phyloP scores from a whole-genome alignment of 2,329 filamentous ascomycete species.

The Aspergillus piperis region DNA sequence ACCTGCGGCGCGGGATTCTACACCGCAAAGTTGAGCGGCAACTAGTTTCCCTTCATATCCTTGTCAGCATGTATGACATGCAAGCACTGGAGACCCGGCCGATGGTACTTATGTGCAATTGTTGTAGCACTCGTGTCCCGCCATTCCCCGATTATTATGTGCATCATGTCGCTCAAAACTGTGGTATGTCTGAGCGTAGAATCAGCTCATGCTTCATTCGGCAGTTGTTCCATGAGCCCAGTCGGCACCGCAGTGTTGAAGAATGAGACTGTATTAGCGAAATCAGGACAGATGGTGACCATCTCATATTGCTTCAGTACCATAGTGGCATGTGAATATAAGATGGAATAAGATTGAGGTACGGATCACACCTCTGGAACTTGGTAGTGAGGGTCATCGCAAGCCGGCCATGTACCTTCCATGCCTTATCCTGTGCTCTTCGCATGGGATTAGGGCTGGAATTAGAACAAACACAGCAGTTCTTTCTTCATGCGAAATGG shows the following conservation, averaged over 20 bases:
- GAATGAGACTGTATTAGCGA: neutral
- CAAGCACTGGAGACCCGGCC: neutral
- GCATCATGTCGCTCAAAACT: neutral
- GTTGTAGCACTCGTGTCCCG: slow-evolving; percentile 1
- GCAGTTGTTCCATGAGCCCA: neutral
- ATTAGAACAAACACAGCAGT: neutral
- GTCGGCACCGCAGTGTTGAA: neutral
- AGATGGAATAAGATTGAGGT: slow-evolving; percentile 2
- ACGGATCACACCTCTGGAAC: neutral
- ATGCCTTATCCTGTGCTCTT: neutral
- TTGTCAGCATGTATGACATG: slow-evolving; percentile 10
- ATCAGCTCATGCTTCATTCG: neutral
- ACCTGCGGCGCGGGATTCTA: neutral
- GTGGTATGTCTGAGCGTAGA: neutral
- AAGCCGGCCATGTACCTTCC: neutral
- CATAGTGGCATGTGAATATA: slow-evolving; percentile 1
- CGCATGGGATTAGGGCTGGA: neutral
- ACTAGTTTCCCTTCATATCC: slow-evolving; percentile 1
- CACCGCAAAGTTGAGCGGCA: slow-evolving; percentile 15
- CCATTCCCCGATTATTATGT: neutral
- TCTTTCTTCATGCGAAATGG: neutral
- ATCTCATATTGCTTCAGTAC: too few relatives aligned
- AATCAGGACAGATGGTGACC: too few relatives aligned
- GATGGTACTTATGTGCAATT: slow-evolving; percentile 4
- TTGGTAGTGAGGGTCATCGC: neutral